phyloP scores from a whole-genome alignment of 257 asterid genomes.

The Plantago elongata region DNA sequence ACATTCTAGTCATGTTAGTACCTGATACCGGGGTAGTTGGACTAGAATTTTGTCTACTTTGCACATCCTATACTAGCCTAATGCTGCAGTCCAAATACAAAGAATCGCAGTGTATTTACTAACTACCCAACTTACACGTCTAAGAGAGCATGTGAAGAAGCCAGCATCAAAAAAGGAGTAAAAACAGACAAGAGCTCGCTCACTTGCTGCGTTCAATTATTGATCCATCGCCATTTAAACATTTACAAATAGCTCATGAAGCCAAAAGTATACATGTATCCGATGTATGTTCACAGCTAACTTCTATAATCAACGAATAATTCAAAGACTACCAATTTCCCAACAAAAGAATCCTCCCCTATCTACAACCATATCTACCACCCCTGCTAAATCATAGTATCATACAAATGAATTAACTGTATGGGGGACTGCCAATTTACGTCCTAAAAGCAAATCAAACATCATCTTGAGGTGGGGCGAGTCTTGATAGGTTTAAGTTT shows the following conservation, averaged over 20 bases:
- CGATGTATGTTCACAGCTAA: constrained; percentile 5
- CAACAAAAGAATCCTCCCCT: constrained; percentile 6
- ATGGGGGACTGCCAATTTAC: constrained; percentile 6
- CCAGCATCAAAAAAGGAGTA: not conserved
- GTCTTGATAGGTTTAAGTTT: constrained; percentile 66
- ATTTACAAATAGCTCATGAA: not conserved
- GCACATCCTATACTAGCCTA: too few relatives aligned
- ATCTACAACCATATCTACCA: constrained; percentile 11
- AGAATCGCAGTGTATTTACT: too few relatives aligned
- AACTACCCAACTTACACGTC: not conserved
- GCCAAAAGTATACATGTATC: constrained; percentile 1
- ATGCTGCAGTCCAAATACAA: too few relatives aligned
- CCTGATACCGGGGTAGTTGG: too few relatives aligned
- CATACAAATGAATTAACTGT: constrained; percentile 7
- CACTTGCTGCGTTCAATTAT: not conserved
- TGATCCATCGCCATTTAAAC: not conserved
- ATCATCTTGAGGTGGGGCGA: constrained; percentile 5
- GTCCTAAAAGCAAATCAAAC: not conserved
- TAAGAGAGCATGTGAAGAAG: not conserved
- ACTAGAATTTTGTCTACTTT: too few relatives aligned
- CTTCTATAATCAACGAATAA: constrained; percentile 13
- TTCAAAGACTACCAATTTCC: not conserved
- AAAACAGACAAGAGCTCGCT: constrained; percentile 1
- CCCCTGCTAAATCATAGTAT: not conserved
- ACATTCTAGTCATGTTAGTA: too few relatives aligned